Conservation (phyloP, 306 rosid genomes). For the Rosa multiflora region DNA sequence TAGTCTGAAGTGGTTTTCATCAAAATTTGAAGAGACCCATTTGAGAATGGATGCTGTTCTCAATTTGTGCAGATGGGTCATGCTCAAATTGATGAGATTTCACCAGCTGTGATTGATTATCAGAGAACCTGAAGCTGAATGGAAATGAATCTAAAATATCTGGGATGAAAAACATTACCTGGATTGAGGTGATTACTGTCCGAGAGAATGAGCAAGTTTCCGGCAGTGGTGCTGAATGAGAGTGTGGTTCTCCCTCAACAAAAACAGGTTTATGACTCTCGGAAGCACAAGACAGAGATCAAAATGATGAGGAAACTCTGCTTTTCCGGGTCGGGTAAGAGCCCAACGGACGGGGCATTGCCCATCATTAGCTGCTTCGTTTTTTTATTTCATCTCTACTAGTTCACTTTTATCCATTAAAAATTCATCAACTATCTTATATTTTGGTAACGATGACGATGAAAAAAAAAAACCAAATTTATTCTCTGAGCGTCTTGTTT, state of each 20-base stretch:
- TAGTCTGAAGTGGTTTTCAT: conserved; percentile 13
- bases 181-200: background rate
- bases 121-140: conserved; percentile 7
- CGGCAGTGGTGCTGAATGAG: background rate
- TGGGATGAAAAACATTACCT: conserved; percentile 24
- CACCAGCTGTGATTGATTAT: background rate
- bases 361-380: background rate
- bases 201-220: background rate
- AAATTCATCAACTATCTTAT: too few species aligned
- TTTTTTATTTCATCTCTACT: too few species aligned
- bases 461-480: too few species aligned
- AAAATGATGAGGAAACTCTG: background rate
- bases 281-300: background rate
- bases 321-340: background rate
- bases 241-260: background rate
- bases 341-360: background rate
- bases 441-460: too few species aligned
- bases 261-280: too few species aligned
- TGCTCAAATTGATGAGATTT: conserved; percentile 28
- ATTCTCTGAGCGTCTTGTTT: too few species aligned
- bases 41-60: conserved; percentile 22
- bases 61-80: conserved; percentile 44
- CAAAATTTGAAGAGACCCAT: conserved; percentile 30
- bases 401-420: too few species aligned
- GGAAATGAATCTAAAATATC: background rate